Base-by-base conservation (phyloP, 108 stramenopile species). In the Skeletonema potamos region DNA sequence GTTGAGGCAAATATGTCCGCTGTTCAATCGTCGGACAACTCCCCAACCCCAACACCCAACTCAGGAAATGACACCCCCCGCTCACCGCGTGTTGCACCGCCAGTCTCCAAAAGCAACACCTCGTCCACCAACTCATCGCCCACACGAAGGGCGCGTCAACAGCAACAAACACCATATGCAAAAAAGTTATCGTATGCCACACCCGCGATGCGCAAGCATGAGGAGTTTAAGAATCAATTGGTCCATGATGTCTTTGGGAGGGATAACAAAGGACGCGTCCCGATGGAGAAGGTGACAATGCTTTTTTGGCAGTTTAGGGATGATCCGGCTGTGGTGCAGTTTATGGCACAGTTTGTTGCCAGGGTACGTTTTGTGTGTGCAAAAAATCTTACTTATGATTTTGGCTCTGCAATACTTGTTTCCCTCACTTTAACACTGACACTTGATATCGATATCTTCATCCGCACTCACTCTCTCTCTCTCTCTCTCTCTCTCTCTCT, bases 211-310 rank as follows among this genome's bases (percentile, higher is more conserved):
- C 58, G 30, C 8, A 75, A 67, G 24, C 80, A 81, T 29, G 80
- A 81, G 43, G 80, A 81, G 62, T 81, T 81, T 63, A 81, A 81
- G 55, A 81, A 81, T 62, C 73, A 81, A 51, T 72, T 95, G 55
- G 86, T 95, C 11, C 87, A 89, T 36, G 94, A 95, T 74, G 92
- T 95, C 24, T 84, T 95, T 57, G 92, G 90, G 2, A 73, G 85
- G 17, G 87, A 86, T 30, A 81, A 72, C 27, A 73, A 85, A 44
- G 84, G 83, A 41, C 78, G 77, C 8, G 92, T 98, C 0, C 93
- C 95, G 39, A 98, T 98, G 93, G 96, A 96, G 59, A 97, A 98
- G 73, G 96, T 97, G 0, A 91, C 92, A 26, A 97, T 96, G 88
- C 81, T 97, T 12, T 95, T 98, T 58, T 98, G 98, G 98, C 87